Percentiles rank a stretch among this genome's conserved stretches.
These are phyloP conservation scores for Bidens hawaiensis DNA, from an alignment of 140 eudicot species.

Conservation along the genomic window DNA sequence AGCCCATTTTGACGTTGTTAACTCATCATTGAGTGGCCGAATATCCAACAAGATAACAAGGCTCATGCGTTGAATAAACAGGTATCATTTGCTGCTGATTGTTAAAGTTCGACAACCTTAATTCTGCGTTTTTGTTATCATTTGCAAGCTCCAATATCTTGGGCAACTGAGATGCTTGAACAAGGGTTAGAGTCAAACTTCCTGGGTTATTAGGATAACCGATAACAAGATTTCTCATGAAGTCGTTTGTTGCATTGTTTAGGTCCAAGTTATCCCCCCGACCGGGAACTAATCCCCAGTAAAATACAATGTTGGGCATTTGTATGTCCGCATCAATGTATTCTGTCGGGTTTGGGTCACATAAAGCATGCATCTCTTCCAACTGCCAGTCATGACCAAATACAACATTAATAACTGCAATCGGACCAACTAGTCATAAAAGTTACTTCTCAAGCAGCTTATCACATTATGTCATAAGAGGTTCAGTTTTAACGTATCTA, in stretches of 20 bases:
- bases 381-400: conserved; percentile 39
- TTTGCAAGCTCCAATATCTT: conserved; percentile 14
- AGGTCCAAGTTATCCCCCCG: conserved; percentile 23
- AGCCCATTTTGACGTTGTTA: too few species aligned
- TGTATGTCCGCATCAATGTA: conserved; percentile 29
- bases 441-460: background rate
- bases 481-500: background rate
- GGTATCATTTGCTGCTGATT: conserved; percentile 19
- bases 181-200: conserved; percentile 31
- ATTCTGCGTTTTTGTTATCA: background rate
- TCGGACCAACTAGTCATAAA: background rate
- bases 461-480: too few species aligned
- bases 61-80: conserved; percentile 19
- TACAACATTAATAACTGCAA: conserved; percentile 3
- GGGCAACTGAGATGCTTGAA: conserved; percentile 44
- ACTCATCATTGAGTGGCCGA: conserved; percentile 3
- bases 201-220: conserved; percentile 44
- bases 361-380: conserved; percentile 52
- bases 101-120: background rate
- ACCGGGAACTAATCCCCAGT: conserved; percentile 51
- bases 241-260: conserved; percentile 24
- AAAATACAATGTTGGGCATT: conserved; percentile 48
- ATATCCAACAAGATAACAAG: conserved; percentile 27
- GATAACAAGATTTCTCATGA: conserved; percentile 25
- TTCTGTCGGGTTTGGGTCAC: conserved; percentile 70